Conservation (phyloP, 495 filamentous ascomycete genomes). For the Penicillium canariense region DNA sequence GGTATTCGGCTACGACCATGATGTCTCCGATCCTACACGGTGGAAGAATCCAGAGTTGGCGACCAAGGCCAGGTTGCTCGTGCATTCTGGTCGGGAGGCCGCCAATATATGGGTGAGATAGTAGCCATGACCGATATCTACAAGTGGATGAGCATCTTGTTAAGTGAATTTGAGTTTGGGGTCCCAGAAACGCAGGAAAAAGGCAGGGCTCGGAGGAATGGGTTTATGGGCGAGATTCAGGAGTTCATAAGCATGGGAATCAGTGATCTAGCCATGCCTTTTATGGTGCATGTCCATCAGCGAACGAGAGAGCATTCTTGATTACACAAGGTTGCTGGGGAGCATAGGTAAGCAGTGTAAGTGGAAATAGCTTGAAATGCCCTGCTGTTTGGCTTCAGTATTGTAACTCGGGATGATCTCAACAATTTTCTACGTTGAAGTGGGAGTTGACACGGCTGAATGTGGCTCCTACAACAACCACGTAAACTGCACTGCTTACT, state of each 20-base stretch:
- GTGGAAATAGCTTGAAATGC: not conserved
- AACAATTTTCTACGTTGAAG: too few species aligned
- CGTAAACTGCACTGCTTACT: too few species aligned
- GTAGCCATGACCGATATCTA: constrained; percentile 17
- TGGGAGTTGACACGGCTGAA: too few species aligned
- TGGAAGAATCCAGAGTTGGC: constrained; percentile 5
- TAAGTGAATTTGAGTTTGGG: constrained; percentile 11
- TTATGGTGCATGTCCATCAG: constrained; percentile 6
- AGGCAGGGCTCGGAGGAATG: not conserved
- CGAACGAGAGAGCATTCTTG: not conserved
- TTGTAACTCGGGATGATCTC: too few species aligned
- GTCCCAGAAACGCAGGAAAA: constrained; percentile 7
- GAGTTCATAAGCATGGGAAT: constrained; percentile 16
- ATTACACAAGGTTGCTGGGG: not conserved
- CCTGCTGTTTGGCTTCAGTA: too few species aligned
- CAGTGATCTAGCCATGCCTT: constrained; percentile 13
- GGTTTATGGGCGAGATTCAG: not conserved
- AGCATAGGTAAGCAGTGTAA: not conserved
- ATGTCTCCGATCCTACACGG: constrained; percentile 11
- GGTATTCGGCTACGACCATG: constrained; percentile 8
- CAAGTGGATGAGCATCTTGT: constrained; percentile 13
- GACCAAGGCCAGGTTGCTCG: constrained; percentile 5
- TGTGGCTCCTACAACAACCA: too few species aligned
- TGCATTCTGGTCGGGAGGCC: constrained; percentile 14
- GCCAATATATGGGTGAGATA: constrained; percentile 15